These are phyloP conservation scores for Acacia confusa DNA, from an alignment of 306 rosid species.

Conservation along the genomic window DNA sequence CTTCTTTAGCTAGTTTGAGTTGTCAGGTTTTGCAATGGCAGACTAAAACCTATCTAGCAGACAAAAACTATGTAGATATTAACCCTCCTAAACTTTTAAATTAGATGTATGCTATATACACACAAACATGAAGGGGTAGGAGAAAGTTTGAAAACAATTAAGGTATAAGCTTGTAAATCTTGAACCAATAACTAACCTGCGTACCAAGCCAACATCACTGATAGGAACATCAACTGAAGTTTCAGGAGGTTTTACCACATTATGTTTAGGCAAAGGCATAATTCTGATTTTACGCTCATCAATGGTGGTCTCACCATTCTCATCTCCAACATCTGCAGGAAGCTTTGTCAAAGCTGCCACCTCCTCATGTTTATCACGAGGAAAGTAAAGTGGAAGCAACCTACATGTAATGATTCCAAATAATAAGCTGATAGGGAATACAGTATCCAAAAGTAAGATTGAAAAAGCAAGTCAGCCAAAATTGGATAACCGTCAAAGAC, in stretches of 20 bases:
- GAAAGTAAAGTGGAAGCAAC: constrained; percentile 96
- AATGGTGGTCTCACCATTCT: constrained; percentile 92
- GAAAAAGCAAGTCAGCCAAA: constrained; percentile 11
- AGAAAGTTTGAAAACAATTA: constrained; percentile 18
- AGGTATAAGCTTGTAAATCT: not conserved
- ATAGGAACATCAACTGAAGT: constrained; percentile 69
- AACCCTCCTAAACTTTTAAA: not conserved
- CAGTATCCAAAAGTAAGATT: constrained; percentile 11
- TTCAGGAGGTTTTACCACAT: constrained; percentile 49
- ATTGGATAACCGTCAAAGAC: constrained; percentile 7
- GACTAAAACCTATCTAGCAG: not conserved
- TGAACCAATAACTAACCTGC: constrained; percentile 58
- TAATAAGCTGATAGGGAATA: constrained; percentile 22
- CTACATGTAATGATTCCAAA: constrained; percentile 43
- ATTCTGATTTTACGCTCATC: constrained; percentile 98
- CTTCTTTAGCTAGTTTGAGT: not conserved
- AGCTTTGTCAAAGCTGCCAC: constrained; percentile 81
- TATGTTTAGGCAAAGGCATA: constrained; percentile 81
- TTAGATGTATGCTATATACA: not conserved
- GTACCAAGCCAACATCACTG: constrained; percentile 67
- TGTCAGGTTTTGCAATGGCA: not conserved
- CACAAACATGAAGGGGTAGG: not conserved
- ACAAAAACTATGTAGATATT: constrained; percentile 2
- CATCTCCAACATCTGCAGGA: constrained; percentile 99
- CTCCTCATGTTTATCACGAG: constrained; percentile 96